Percentiles rank a stretch among this genome's conserved stretches.
These are phyloP conservation scores for Heritiera fomes DNA, from an alignment of 345 rosid species.

Conservation along the genomic window DNA sequence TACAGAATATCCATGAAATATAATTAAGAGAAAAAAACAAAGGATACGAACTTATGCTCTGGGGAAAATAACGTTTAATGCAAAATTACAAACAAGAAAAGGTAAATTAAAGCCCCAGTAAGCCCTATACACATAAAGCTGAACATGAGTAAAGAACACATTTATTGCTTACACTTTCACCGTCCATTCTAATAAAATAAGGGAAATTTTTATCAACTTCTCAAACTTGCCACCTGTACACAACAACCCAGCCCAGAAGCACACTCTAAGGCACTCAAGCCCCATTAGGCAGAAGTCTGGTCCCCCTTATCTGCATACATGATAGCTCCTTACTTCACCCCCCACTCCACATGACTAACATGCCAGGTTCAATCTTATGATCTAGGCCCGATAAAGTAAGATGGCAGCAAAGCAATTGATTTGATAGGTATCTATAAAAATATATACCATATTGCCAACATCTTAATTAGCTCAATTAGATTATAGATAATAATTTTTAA, in stretches of 20 bases:
- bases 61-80: not conserved
- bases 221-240: not conserved
- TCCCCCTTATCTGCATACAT: not conserved
- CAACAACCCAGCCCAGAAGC: not conserved
- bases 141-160: not conserved
- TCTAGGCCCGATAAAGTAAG: not conserved
- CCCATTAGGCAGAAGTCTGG: not conserved
- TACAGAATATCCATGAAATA: constrained; percentile 4
- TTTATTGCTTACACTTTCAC: not conserved
- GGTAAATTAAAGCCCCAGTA: not conserved
- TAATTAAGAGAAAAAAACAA: constrained; percentile 4
- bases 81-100: not conserved
- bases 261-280: not conserved
- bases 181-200: not conserved
- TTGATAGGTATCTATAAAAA: not conserved
- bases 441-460: not conserved
- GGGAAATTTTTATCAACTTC: not conserved
- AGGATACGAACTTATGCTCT: not conserved
- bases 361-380: not conserved
- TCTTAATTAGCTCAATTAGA: constrained; percentile 10
- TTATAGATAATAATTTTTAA: not conserved
- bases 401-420: not conserved
- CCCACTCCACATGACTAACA: not conserved
- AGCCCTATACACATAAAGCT: not conserved
- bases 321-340: not conserved